Evolutionary conservation across 306 rosid genomes (phyloP).

Genomic region (Cicer judaicum): DNA sequence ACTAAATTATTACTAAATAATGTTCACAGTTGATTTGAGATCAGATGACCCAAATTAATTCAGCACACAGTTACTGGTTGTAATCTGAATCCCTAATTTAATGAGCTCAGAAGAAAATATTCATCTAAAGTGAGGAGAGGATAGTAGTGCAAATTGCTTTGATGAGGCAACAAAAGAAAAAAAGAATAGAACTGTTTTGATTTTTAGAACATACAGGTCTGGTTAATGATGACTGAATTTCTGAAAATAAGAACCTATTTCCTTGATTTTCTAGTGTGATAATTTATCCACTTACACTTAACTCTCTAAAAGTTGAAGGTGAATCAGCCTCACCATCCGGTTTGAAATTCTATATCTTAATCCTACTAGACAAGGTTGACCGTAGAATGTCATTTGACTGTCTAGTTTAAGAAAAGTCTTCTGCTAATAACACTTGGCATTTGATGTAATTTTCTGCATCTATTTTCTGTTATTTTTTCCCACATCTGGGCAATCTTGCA

Average conservation of each 20-base stretch:
- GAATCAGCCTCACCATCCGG: background rate
- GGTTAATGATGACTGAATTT: background rate
- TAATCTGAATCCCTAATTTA: background rate
- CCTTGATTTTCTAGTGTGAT: constrained; percentile 13
- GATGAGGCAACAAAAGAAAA: background rate
- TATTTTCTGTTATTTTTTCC: background rate
- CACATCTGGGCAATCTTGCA: background rate
- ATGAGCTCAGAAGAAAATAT: background rate
- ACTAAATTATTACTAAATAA: too few species aligned
- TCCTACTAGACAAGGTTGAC: background rate
- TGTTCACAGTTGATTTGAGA: too few species aligned
- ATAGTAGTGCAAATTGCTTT: background rate
- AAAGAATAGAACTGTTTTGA: background rate
- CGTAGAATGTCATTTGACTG: background rate
- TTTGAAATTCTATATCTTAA: background rate
- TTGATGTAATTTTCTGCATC: too few species aligned
- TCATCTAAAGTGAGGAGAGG: background rate
- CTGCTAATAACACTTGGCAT: background rate
- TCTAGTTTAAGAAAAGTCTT: background rate
- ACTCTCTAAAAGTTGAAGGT: background rate
- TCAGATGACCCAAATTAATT: too few species aligned
- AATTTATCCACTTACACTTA: background rate
- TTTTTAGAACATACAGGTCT: background rate
- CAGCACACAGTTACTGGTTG: too few species aligned
- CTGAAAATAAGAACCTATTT: constrained; percentile 12